Conservation (phyloP, 2,329 filamentous ascomycete genomes). For the Fusarium tricinctum region DNA sequence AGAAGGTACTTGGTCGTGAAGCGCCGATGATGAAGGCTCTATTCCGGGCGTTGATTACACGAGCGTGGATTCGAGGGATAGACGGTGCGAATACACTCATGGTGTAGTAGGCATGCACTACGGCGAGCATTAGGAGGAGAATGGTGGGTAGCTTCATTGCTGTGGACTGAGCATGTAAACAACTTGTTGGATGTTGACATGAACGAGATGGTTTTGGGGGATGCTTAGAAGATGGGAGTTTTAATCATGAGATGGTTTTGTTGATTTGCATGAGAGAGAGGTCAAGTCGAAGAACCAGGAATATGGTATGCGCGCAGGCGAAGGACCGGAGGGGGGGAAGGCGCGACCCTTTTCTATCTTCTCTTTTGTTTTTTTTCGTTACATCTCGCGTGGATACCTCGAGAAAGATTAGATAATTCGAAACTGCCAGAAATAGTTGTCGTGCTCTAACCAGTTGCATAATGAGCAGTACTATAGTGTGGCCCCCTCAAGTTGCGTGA, state of each 20-base stretch:
- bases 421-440: neutral
- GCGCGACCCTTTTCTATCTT: constrained; percentile 27
- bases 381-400: constrained; percentile 19
- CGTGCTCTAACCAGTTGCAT: neutral
- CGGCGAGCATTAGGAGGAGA: constrained; percentile 5
- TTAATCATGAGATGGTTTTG: neutral
- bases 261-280: neutral
- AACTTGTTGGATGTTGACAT: neutral
- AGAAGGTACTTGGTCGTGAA: constrained; percentile 46
- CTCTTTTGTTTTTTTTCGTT: neutral
- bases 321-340: constrained; percentile 11
- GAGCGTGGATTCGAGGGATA: constrained; percentile 40
- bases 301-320: neutral
- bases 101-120: constrained; percentile 44
- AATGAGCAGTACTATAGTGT: too few relatives aligned
- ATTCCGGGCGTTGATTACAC: constrained; percentile 49
- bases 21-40: constrained; percentile 51
- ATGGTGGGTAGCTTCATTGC: constrained; percentile 32
- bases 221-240: too few relatives aligned
- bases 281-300: neutral
- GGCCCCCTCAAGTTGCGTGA: too few relatives aligned
- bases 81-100: constrained; percentile 47
- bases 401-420: neutral
- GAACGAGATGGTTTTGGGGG: neutral
- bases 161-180: neutral